Evolutionary conservation across 2,329 filamentous ascomycete species (phyloP).

Genomic region (Ophiostoma piceae): DNA sequence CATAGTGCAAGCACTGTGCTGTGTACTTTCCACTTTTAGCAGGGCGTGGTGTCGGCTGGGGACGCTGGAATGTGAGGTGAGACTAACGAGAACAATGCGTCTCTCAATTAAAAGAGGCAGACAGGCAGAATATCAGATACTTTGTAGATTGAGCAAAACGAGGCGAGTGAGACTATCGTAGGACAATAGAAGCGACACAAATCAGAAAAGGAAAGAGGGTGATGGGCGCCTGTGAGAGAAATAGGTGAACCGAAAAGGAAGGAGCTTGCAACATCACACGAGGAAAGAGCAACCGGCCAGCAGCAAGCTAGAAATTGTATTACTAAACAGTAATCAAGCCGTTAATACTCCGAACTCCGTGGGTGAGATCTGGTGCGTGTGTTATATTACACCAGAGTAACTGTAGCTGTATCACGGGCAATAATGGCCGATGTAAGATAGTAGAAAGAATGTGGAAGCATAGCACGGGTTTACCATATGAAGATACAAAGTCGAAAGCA

Average conservation of each 20-base stretch:
- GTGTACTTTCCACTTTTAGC: slow-evolving; percentile 19
- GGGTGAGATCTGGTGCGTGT: background rate
- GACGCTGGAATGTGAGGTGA: slow-evolving; percentile 4
- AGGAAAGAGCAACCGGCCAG: background rate
- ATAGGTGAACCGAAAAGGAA: background rate
- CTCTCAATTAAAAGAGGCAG: background rate
- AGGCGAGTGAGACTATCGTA: background rate
- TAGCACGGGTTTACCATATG: background rate
- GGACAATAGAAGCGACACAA: background rate
- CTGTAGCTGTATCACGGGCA: background rate
- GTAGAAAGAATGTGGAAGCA: background rate
- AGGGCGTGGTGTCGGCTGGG: background rate
- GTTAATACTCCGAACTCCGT: slow-evolving; percentile 1
- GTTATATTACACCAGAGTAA: background rate
- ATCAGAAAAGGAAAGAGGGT: background rate
- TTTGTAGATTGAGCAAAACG: background rate
- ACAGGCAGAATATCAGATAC: background rate
- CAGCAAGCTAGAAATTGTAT: background rate
- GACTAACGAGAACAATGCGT: slow-evolving; percentile 4
- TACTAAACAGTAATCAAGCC: slow-evolving; percentile 7
- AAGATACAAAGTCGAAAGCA: background rate
- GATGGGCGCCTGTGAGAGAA: background rate
- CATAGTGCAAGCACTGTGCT: slow-evolving; percentile 22
- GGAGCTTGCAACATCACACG: background rate
- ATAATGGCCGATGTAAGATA: background rate